A percentile compares a stretch with the other conserved stretches of the same genome.
Conservation (phyloP, 139 green algal genomes). For the Tetratostichococcus sp. region DNA sequence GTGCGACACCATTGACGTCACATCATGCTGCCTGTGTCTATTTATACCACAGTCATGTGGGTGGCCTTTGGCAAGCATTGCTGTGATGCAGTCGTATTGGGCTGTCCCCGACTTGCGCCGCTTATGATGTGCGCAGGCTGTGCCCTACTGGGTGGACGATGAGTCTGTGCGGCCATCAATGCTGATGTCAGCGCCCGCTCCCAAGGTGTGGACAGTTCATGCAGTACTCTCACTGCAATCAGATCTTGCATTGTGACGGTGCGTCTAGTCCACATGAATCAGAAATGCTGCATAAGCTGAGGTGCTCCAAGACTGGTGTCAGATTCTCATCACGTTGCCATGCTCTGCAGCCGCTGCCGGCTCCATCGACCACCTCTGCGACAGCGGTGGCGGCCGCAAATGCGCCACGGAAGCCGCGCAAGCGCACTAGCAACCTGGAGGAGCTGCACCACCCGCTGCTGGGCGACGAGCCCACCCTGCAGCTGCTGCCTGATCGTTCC, state of each 20-base stretch:
- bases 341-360: neutral
- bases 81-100: no score
- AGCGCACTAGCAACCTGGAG: constrained; percentile 21
- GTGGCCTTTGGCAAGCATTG: no score
- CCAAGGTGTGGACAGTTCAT: no score
- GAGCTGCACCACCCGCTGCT: constrained; percentile 78
- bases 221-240: no score
- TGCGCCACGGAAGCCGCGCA: constrained; percentile 26
- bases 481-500: constrained; percentile 53
- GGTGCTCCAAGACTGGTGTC: no score
- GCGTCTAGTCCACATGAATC: no score
- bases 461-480: constrained; percentile 71
- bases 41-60: no score
- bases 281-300: no score
- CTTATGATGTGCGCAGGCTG: constrained; percentile 40
- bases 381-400: neutral
- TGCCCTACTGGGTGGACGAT: constrained; percentile 95
- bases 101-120: no score
- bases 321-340: no score
- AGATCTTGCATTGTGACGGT: no score
- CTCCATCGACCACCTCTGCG: constrained; percentile 1
- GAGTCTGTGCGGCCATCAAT: constrained; percentile 63
- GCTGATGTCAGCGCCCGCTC: constrained; percentile 38
- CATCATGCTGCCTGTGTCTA: no score
- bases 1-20: neutral